Base-by-base conservation (phyloP, 208 protist genomes). In the Leishmania lainsoni region DNA sequence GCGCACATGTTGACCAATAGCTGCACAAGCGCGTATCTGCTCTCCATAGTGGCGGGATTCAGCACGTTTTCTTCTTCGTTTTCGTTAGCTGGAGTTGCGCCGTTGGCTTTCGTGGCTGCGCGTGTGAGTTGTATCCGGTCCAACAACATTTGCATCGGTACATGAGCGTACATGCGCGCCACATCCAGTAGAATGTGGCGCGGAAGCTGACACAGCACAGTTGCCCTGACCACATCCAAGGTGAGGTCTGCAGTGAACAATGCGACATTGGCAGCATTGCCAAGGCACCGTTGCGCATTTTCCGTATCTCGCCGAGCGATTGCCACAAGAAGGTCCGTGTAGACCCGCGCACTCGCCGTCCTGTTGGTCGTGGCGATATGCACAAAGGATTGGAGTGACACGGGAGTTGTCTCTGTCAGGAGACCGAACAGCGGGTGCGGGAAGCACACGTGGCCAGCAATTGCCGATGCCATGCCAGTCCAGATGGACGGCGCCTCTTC, bases 1-100 rank as follows among this genome's bases (percentile, higher is more conserved):
- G 82, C 83, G 71, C 86, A 88, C 84, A 92, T 90, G 4, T 79
- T 48, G 0, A 85, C 72, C n/a, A 94, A 74, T 8, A 87, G 72
- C 66, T 86, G 58, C 12, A 89, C 48, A 65, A 77, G 74, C 74
- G 74, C 39, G 54, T 66, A 56, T 10, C 35, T n/a, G 52, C 32
- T 77, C 35, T 51, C 17, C 22, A 48, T 17, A 14, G 48, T 54
- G 42, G 69, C 39, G 2, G 69, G 26, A 26, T 73, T 17, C 49
- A 26, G 29, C 14, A 32, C 5, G 5, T 29, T 45, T 6, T 75
- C 74, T 20, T 72, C 42, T 10, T 5, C n/a, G 26, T 0, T 26
- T 17, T 51, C 5, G 0, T 29, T 61, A 26, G n/a, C 35, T 61
- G 29, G 29, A 29, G 32, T 48, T 1, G 17, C 22, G 14, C 32